phyloP scores from a whole-genome alignment of 208 protist species.

The Leishmania tarentolae region DNA sequence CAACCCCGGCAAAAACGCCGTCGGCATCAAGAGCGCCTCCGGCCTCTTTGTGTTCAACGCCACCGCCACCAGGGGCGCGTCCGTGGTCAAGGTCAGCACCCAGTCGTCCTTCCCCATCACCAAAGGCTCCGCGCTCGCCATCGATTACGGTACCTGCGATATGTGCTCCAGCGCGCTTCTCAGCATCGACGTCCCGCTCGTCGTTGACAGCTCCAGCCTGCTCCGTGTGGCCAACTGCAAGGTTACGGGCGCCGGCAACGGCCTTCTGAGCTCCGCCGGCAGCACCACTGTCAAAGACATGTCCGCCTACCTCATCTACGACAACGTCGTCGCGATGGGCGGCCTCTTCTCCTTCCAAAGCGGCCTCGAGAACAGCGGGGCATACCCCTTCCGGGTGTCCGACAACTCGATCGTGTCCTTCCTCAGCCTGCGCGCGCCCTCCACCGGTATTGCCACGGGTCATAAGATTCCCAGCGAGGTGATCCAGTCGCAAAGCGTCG shows the following conservation, averaged over 20 bases:
- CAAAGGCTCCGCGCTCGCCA: constrained; percentile 8
- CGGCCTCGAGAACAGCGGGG: background rate
- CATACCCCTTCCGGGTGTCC: constrained; percentile 7
- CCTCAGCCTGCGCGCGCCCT: background rate
- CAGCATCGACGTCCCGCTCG: constrained; percentile 2
- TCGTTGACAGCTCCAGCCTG: constrained; percentile 15
- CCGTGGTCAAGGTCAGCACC: constrained; percentile 11
- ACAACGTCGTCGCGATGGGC: constrained; percentile 2
- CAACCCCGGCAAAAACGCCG: constrained; percentile 10
- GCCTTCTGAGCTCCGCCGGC: constrained; percentile 13
- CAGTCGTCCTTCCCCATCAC: constrained; percentile 10
- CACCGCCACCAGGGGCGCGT: constrained; percentile 16
- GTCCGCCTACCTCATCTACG: constrained; percentile 18
- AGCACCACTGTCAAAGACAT: background rate
- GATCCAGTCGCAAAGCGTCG: background rate
- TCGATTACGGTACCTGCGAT: constrained; percentile 17
- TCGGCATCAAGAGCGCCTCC: constrained; percentile 5
- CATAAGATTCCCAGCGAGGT: background rate
- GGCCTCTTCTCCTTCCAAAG: constrained; percentile 13
- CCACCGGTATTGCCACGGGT: background rate
- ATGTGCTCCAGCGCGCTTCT: constrained; percentile 16
- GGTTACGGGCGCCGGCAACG: background rate
- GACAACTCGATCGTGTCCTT: constrained; percentile 9
- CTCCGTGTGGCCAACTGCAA: constrained; percentile 16
- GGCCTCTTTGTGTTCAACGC: constrained; percentile 23